Conservation (phyloP, 176 grass and related monocot species). For the Ensete glaucum region DNA sequence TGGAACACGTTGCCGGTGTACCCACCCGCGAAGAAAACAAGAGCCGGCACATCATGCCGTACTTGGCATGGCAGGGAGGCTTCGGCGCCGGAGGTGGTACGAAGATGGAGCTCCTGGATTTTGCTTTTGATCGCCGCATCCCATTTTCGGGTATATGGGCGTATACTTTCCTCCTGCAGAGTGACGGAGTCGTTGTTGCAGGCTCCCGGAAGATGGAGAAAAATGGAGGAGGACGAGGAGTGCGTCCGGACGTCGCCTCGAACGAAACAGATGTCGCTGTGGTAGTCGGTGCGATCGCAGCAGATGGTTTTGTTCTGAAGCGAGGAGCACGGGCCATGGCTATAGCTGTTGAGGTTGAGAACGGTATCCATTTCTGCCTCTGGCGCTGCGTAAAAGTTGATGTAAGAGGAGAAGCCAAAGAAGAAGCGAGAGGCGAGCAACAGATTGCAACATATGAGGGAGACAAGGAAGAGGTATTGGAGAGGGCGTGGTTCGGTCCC, state of each 20-base stretch:
- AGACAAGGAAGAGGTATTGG: too few relatives aligned
- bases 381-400: too few relatives aligned
- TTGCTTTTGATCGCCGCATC: constrained; percentile 56
- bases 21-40: constrained; percentile 81
- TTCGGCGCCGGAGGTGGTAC: constrained; percentile 20
- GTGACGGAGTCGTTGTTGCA: not conserved
- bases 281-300: constrained; percentile 57
- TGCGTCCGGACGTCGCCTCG: constrained; percentile 65
- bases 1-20: constrained; percentile 95
- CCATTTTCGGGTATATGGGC: constrained; percentile 90
- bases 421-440: too few relatives aligned
- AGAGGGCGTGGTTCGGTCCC: too few relatives aligned
- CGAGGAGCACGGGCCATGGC: not conserved
- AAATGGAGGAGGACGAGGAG: constrained; percentile 60
- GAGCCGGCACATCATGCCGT: constrained; percentile 50
- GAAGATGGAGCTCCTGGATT: constrained; percentile 59
- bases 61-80: constrained; percentile 41
- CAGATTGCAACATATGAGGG: too few relatives aligned
- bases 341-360: too few relatives aligned
- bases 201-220: constrained; percentile 13
- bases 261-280: constrained; percentile 75
- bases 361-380: too few relatives aligned
- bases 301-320: constrained; percentile 41
- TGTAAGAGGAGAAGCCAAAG: too few relatives aligned
- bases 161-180: constrained; percentile 42